Conservation (phyloP, 257 asterid species). For the Rauvolfia tetraphylla region DNA sequence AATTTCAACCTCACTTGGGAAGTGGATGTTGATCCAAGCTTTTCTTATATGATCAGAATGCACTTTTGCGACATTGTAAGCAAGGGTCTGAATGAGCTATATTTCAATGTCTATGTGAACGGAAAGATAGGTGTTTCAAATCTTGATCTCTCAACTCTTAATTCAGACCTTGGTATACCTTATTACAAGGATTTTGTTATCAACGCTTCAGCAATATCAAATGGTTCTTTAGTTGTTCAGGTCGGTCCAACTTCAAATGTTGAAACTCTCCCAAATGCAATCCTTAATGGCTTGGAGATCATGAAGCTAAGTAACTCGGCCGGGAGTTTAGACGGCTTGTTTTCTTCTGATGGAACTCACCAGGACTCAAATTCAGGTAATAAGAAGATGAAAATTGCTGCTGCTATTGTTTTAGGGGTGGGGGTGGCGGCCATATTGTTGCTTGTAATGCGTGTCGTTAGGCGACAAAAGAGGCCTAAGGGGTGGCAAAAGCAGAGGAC, state of each 20-base stretch:
- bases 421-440: constrained; percentile 34
- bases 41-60: constrained; percentile 64
- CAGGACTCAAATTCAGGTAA: constrained; percentile 23
- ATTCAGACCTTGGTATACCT: constrained; percentile 62
- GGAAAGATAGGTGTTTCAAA: constrained; percentile 45
- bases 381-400: constrained; percentile 37
- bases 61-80: constrained; percentile 92
- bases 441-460: constrained; percentile 28
- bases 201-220: constrained; percentile 53
- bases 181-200: constrained; percentile 74
- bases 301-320: constrained; percentile 86
- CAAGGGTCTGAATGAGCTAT: constrained; percentile 62
- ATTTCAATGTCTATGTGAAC: constrained; percentile 79
- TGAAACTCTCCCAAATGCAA: constrained; percentile 65
- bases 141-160: constrained; percentile 75
- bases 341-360: constrained; percentile 40
- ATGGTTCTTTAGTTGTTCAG: constrained; percentile 50
- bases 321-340: constrained; percentile 76
- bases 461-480: constrained; percentile 41
- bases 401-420: constrained; percentile 44
- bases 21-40: constrained; percentile 70
- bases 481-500: constrained; percentile 71
- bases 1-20: constrained; percentile 83
- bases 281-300: constrained; percentile 81
- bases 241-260: constrained; percentile 63